A percentile compares a stretch with the other conserved stretches of the same genome.
These are phyloP conservation scores for Vaucheria bursata DNA, from an alignment of 352 stramenopile species.

Conservation along the genomic window DNA sequence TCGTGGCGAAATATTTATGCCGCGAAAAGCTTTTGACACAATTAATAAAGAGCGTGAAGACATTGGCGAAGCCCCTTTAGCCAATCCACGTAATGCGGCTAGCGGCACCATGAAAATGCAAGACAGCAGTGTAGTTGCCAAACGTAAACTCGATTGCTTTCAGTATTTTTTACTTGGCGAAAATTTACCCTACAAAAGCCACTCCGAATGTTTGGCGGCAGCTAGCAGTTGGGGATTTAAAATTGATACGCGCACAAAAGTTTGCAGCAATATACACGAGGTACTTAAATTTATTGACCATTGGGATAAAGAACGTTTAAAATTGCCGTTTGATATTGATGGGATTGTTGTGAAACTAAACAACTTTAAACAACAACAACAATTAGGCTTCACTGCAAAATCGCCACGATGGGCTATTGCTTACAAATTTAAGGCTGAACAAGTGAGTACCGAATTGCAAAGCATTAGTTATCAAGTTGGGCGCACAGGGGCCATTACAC, in stretches of 20 bases:
- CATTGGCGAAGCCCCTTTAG: not conserved
- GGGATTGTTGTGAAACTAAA: constrained; percentile 22
- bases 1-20: constrained; percentile 17
- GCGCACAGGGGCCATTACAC: not conserved
- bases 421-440: constrained; percentile 28
- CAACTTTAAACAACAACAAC: not conserved
- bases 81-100: constrained; percentile 17
- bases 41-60: constrained; percentile 13
- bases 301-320: not conserved
- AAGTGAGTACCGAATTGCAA: not conserved
- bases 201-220: not conserved
- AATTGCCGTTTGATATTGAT: constrained; percentile 29
- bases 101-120: not conserved
- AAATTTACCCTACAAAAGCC: constrained; percentile 1
- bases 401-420: constrained; percentile 11
- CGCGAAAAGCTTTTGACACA: not conserved
- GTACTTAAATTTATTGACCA: constrained; percentile 1
- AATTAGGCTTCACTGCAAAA: constrained; percentile 4
- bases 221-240: not conserved
- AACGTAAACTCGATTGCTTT: constrained; percentile 2
- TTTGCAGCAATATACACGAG: not conserved
- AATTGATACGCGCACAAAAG: not conserved
- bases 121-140: not conserved
- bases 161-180: constrained; percentile 1
- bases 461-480: not conserved